Evolutionary conservation across 768 basidiomycete species (phyloP).

Genomic region (Phanerochaete sordida): DNA sequence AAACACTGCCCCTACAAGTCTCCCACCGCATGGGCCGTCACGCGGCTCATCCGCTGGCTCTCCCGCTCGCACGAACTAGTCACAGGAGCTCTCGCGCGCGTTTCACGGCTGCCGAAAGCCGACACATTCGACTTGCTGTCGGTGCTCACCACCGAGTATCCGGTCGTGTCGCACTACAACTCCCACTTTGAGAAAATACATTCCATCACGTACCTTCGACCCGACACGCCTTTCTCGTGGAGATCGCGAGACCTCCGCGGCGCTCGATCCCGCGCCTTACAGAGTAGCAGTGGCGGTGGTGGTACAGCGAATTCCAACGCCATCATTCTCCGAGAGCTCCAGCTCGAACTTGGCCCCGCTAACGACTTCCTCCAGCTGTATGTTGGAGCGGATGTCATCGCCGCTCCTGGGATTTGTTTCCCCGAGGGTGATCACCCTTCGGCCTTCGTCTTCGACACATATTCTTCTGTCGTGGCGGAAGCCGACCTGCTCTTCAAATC

Average conservation of each 20-base stretch:
- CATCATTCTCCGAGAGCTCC: not conserved
- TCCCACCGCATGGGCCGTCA: constrained; percentile 2
- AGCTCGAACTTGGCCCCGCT: not conserved
- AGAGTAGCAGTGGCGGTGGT: not conserved
- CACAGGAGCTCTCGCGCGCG: too few relatives aligned
- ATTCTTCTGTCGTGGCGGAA: not conserved
- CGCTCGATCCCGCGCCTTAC: not conserved
- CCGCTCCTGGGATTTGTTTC: too few relatives aligned
- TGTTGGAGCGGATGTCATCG: too few relatives aligned
- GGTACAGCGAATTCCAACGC: not conserved
- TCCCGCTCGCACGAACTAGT: not conserved
- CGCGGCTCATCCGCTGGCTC: not conserved
- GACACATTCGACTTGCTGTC: too few relatives aligned
- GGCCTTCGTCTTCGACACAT: not conserved
- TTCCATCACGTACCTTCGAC: not conserved
- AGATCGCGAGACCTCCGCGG: not conserved
- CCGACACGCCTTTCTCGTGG: not conserved
- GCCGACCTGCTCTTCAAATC: not conserved
- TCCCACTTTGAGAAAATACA: not conserved
- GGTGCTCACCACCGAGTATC: not conserved
- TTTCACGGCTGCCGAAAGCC: too few relatives aligned
- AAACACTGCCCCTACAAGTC: constrained; percentile 2
- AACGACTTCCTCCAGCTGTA: not conserved
- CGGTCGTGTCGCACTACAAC: not conserved
- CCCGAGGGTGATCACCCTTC: not conserved